These are phyloP conservation scores for Penstemon eatonii DNA, from an alignment of 257 asterid genomes.

Conservation along the genomic window DNA sequence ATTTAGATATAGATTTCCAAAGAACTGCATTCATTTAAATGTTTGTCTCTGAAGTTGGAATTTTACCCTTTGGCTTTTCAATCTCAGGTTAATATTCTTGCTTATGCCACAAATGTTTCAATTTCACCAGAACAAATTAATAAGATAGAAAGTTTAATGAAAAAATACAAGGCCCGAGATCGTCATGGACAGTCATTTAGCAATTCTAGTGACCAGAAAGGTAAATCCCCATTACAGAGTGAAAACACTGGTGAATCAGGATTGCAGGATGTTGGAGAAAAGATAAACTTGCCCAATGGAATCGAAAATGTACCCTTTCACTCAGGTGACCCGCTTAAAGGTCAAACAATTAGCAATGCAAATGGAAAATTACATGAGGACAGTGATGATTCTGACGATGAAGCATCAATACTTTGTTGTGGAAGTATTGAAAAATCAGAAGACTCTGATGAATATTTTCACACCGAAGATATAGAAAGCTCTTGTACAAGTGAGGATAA, in stretches of 20 bases:
- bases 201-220: slow-evolving; percentile 62
- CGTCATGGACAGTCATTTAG: slow-evolving; percentile 45
- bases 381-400: slow-evolving; percentile 61
- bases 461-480: slow-evolving; percentile 54
- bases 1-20: slow-evolving; percentile 15
- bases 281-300: slow-evolving; percentile 47
- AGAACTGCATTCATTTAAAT: slow-evolving; percentile 17
- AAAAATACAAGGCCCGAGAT: slow-evolving; percentile 47
- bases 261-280: slow-evolving; percentile 60
- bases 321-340: slow-evolving; percentile 46
- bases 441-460: slow-evolving; percentile 57
- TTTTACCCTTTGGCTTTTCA: slow-evolving; percentile 31
- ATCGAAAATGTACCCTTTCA: slow-evolving; percentile 50
- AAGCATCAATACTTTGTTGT: slow-evolving; percentile 64
- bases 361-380: slow-evolving; percentile 50
- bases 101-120: slow-evolving; percentile 76
- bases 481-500: slow-evolving; percentile 47
- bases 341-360: slow-evolving; percentile 35
- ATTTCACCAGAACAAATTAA: slow-evolving; percentile 68
- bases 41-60: background rate
- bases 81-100: slow-evolving; percentile 89
- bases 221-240: slow-evolving; percentile 69
- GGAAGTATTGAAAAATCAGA: slow-evolving; percentile 67
- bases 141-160: slow-evolving; percentile 58
- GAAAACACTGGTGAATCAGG: slow-evolving; percentile 77